These are phyloP conservation scores for Fusarium verrucosum DNA, from an alignment of 2,329 filamentous ascomycete species.

Conservation along the genomic window DNA sequence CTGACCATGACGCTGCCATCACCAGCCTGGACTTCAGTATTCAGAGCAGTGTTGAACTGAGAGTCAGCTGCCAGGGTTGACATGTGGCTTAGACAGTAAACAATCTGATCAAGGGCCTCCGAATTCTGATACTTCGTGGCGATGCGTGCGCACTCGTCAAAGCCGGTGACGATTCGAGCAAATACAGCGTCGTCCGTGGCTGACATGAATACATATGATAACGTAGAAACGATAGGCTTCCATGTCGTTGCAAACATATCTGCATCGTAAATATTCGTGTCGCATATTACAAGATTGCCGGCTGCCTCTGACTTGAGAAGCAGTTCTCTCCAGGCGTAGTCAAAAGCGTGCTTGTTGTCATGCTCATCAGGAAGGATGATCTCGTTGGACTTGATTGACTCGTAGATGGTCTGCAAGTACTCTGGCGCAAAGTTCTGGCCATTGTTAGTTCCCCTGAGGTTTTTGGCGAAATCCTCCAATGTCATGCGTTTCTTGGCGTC, in stretches of 20 bases:
- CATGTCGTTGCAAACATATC: conserved; percentile 98
- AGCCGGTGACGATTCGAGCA: conserved; percentile 89
- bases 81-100: conserved; percentile 89
- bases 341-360: conserved; percentile 94
- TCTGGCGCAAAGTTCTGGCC: conserved; percentile 84
- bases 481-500: conserved; percentile 84
- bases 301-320: conserved; percentile 83
- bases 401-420: conserved; percentile 86
- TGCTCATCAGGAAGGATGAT: conserved; percentile 98
- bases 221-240: conserved; percentile 91
- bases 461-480: conserved; percentile 81
- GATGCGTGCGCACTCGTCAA: conserved; percentile 95
- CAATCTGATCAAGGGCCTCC: conserved; percentile 90
- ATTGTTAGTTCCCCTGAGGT: conserved; percentile 89
- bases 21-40: conserved; percentile 93
- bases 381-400: conserved; percentile 91
- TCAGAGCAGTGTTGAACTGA: conserved; percentile 84
- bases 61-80: conserved; percentile 82
- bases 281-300: conserved; percentile 77
- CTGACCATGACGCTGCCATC: conserved; percentile 98
- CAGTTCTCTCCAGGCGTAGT: conserved; percentile 97
- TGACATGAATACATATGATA: conserved; percentile 99
- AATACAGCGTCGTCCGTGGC: conserved; percentile 97
- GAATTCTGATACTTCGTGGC: conserved; percentile 83
- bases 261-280: conserved; percentile 94